Base-by-base conservation (phyloP, 1,139 yeast species). In the Arxiozyma telluris region DNA sequence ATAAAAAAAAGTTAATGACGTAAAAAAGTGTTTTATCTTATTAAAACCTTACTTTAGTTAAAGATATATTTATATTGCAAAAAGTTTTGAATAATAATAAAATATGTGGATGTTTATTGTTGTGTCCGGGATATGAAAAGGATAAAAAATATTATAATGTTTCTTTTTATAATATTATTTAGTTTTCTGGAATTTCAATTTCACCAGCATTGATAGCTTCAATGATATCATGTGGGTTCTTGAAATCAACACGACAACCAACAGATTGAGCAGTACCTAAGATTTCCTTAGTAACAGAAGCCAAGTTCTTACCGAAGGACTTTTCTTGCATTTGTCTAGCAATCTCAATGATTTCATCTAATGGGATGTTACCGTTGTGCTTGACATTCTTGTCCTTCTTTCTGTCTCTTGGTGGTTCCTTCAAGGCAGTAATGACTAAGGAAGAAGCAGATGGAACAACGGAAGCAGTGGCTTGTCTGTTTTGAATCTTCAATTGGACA, bases 331-430 rank as follows among this genome's bases (percentile, higher is more conserved):
- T 93, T 76, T 84, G 85, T 81, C 97, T 93, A 72, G 98, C 98
- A 75, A 93, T 88, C 77, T 90, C 96, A 76, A 81, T 83, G 78
- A 93, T 87, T 81, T 93, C 97, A 72, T 91, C 96, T 73, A 93
- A 83, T 71, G 96, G 89, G 74, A 93, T 84, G 91, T 90, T 93
- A 81, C 99, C 99, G 76, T 85, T 85, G 89, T 93, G 99, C 84
- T 91, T 91, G 78, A 94, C 90, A 82, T 94, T 91, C 94, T 93
- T 93, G 77, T 93, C 98, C 96, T 93, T 93, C 95, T 93, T 93
- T 84, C 97, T 87, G 86, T 93, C 99, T 88, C 99, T 91, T 76
- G 96, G 96, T 71, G 99, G 91, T 83, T 93, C 99, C 86, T 93
- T 93, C 75, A 93, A 85, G 71, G 99, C 99, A 76, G 96, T 89